Conservation (phyloP, 768 basidiomycete genomes). For the Cystobasidium onofrii region DNA sequence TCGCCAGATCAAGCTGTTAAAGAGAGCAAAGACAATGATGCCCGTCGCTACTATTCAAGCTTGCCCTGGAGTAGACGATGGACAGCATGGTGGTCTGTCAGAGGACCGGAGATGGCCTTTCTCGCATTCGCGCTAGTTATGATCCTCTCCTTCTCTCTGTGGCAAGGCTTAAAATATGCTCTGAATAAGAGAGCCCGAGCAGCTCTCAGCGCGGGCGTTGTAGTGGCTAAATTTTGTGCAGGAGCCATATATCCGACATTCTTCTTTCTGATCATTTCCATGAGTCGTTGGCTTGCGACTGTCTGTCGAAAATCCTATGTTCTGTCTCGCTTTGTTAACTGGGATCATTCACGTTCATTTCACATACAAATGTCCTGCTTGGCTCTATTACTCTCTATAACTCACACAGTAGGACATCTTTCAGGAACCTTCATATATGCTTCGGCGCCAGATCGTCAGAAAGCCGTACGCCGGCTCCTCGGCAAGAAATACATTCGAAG, state of each 20-base stretch:
- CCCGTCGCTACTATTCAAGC: neutral
- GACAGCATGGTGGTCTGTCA: conserved; percentile 10
- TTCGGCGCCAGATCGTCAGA: neutral
- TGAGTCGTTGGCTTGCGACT: conserved; percentile 17
- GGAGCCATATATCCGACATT: conserved; percentile 12
- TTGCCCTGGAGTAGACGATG: neutral
- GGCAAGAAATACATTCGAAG: neutral
- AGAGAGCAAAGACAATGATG: conserved; percentile 2
- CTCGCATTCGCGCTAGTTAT: conserved; percentile 4
- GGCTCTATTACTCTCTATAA: neutral
- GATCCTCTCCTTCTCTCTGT: neutral
- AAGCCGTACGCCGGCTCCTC: neutral
- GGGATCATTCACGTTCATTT: conserved; percentile 14
- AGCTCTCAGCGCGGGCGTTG: neutral
- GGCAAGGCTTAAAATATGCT: conserved; percentile 16
- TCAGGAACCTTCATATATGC: conserved; percentile 2
- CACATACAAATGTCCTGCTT: conserved; percentile 9
- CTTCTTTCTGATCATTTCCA: conserved; percentile 22
- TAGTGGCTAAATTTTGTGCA: conserved; percentile 9
- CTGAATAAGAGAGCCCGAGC: neutral
- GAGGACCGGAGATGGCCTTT: conserved; percentile 14
- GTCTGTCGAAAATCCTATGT: conserved; percentile 3
- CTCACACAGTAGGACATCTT: neutral
- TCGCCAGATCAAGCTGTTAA: neutral
- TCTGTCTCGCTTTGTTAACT: conserved; percentile 8